Conservation (phyloP, 2,329 filamentous ascomycete species). For the Xylaria sp. region DNA sequence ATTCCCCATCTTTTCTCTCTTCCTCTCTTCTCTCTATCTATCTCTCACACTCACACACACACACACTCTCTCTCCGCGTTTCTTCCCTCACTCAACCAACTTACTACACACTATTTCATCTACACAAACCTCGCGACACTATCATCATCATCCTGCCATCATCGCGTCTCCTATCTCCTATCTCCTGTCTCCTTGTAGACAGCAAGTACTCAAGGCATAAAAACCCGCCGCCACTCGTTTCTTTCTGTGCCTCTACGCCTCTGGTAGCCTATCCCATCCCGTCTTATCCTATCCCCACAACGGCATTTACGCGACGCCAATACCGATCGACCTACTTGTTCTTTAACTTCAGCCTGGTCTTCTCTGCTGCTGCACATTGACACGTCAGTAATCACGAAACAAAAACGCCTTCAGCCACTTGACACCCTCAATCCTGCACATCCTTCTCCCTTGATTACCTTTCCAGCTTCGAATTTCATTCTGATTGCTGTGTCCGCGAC, state of each 20-base stretch:
- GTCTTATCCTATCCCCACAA: conserved; percentile 25
- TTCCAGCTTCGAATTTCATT: not conserved
- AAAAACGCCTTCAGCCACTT: conserved; percentile 6
- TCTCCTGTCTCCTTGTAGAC: conserved; percentile 17
- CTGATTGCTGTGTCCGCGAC: not conserved
- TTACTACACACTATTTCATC: not conserved
- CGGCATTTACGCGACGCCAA: conserved; percentile 32
- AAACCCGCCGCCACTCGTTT: not conserved
- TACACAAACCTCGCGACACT: conserved; percentile 16
- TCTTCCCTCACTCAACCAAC: not conserved
- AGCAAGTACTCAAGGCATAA: conserved; percentile 7
- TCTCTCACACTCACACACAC: conserved; percentile 14
- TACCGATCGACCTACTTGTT: conserved; percentile 23
- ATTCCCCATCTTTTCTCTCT: conserved; percentile 33
- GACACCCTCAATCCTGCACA: not conserved
- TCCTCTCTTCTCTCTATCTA: not conserved
- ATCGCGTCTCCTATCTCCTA: conserved; percentile 14
- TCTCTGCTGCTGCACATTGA: conserved; percentile 26
- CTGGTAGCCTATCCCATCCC: not conserved
- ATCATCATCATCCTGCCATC: conserved; percentile 30
- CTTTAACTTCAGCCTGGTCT: conserved; percentile 32
- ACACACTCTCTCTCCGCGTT: conserved; percentile 1
- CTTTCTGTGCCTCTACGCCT: conserved; percentile 8
- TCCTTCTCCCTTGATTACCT: not conserved
- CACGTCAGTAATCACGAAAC: not conserved